Evolutionary conservation across 225 moss, liverwort and hornwort species (phyloP), one percentile per base, ranked within the genome.

Genomic region (Bryoerythrophyllum caledonicum): DNA sequence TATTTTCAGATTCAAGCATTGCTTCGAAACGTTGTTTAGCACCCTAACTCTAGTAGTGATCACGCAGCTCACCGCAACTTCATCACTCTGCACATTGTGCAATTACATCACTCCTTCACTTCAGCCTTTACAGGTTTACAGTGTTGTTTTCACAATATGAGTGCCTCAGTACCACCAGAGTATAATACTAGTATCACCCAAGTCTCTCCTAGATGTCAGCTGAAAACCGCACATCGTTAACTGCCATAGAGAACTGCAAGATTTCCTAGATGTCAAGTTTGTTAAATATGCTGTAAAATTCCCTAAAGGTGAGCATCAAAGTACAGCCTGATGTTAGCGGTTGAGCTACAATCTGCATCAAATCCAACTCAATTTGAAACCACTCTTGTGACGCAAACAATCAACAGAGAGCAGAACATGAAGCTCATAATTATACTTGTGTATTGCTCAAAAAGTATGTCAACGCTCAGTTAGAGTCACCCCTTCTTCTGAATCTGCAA

Each of bases 41-140:
- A 34, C 34, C 3, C 34, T 34, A 34, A 5, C 5, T 6, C 34
- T 6, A 34, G 5, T 5, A 34, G 34, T 34, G 5, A 91, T 28
- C 51, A 96, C 90, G 63, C 93, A 96, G 26, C 84, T 88, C 79
- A 91, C 79, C 49, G 88, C 84, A 7, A 89, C 73, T 76, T 82
- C 83, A 21, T 84, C 93, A 24, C 93, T 80, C 91, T 96, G 86
- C 85, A 81, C 25, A 70, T 15, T 34, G 34, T 34, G 34, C 5
- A 34, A 34, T 4, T 34, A 27, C 44, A 44, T 19, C 55, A 37
- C 15, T 55, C 7, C 34, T n/a, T 75, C 51, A 37, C 3, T 40
- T 32, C 19, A 21, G n/a, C 32, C 60, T 34, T 46, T 1, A 34
- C 5, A 34, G 3, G 46, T 46, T 14, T 2, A 46, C 46, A 11